These are phyloP conservation scores for Ophiocordyceps unilateralis DNA, from an alignment of 2,329 filamentous ascomycete species.

Conservation along the genomic window DNA sequence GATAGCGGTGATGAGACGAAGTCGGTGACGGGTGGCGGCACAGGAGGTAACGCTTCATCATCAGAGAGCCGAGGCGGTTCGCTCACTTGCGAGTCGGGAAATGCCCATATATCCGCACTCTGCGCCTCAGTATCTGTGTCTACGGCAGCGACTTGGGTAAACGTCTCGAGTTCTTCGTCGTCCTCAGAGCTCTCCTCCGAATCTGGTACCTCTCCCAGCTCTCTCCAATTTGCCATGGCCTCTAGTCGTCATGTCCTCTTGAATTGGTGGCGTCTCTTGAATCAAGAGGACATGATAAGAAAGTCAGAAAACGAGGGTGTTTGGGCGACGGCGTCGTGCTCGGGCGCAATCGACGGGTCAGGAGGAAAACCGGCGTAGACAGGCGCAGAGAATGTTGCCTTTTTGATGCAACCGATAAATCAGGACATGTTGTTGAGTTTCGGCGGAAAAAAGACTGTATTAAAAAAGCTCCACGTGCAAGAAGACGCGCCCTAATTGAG, in stretches of 20 bases:
- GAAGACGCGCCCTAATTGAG: too few species aligned
- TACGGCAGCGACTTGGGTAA: neutral
- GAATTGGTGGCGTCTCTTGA: neutral
- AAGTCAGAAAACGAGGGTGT: neutral
- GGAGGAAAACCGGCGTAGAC: too few species aligned
- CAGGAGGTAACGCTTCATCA: constrained; percentile 1
- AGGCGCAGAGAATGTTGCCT: too few species aligned
- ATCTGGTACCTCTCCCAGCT: constrained; percentile 31
- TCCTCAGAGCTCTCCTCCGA: constrained; percentile 31
- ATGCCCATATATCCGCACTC: constrained; percentile 16
- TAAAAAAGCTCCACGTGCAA: too few species aligned
- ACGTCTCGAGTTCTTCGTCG: constrained; percentile 11
- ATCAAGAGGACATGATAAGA: too few species aligned
- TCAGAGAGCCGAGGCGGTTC: neutral
- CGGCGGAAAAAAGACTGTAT: too few species aligned
- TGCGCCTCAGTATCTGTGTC: neutral
- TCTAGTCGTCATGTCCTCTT: constrained; percentile 8
- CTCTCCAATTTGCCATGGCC: constrained; percentile 30
- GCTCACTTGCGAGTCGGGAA: constrained; percentile 16
- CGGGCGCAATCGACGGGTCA: neutral
- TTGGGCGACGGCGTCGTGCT: neutral
- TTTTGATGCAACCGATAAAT: too few species aligned
- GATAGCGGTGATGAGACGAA: constrained; percentile 18
- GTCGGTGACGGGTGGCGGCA: constrained; percentile 1
- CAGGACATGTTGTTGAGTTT: too few species aligned